Evolutionary conservation across 2,329 filamentous ascomycete genomes (phyloP).

Genomic region (Colletotrichum falcatum): DNA sequence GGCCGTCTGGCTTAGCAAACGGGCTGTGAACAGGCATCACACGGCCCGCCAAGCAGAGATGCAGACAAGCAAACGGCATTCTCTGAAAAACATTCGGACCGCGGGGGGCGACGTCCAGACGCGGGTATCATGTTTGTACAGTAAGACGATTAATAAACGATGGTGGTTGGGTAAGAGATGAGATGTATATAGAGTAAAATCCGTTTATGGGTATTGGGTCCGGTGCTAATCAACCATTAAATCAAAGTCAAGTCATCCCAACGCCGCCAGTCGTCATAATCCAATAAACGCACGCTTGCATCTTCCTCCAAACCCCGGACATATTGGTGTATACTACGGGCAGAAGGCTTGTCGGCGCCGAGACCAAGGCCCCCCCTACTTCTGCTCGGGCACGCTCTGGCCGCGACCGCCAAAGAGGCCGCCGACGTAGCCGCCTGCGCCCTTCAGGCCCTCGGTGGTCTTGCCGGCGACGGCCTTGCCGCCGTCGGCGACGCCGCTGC

Average conservation of each 20-base stretch:
- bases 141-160: no score
- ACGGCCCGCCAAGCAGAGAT: slow-evolving; percentile 6
- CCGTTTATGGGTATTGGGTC: slow-evolving; percentile 30
- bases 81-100: not conserved
- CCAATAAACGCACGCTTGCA: not conserved
- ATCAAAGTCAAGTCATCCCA: slow-evolving; percentile 2
- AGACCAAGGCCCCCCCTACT: slow-evolving; percentile 11
- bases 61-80: slow-evolving; percentile 19
- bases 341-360: not conserved
- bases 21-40: not conserved
- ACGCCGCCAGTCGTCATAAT: slow-evolving; percentile 15
- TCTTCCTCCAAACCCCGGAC: not conserved
- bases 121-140: slow-evolving; percentile 8
- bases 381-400: slow-evolving; percentile 44
- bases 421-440: slow-evolving; percentile 48
- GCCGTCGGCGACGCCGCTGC: slow-evolving; percentile 47
- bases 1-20: slow-evolving; percentile 13
- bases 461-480: slow-evolving; percentile 48
- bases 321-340: not conserved
- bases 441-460: slow-evolving; percentile 47
- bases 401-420: slow-evolving; percentile 49
- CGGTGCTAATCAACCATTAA: slow-evolving; percentile 12
- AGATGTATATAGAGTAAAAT: not conserved
- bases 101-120: not conserved
- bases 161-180: not conserved